Evolutionary conservation across 371 early-diverging fungal species (phyloP).

Genomic region (Mucor velutinosus): DNA sequence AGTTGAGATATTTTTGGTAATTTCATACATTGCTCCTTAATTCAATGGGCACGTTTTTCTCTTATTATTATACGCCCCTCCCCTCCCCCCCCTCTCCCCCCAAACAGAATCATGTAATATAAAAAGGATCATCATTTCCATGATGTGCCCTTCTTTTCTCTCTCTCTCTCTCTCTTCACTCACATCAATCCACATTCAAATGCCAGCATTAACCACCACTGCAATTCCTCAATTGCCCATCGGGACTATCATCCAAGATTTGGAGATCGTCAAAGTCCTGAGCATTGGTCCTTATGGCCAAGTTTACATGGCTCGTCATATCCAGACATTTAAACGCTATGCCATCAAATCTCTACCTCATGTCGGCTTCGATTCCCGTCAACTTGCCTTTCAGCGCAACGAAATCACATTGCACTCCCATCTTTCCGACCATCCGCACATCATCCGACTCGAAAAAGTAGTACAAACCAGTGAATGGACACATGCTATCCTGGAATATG

Average conservation of each 20-base stretch:
- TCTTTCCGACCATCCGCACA: conserved; percentile 70
- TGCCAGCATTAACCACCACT: background rate
- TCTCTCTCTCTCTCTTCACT: conserved; percentile 2
- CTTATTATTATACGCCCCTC: background rate
- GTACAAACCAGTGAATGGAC: conserved; percentile 60
- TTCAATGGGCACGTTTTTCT: background rate
- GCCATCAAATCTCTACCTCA: conserved; percentile 77
- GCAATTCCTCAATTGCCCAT: conserved; percentile 18
- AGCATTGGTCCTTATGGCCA: conserved; percentile 75
- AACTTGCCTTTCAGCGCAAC: conserved; percentile 63
- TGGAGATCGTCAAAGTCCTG: conserved; percentile 52
- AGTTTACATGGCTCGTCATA: conserved; percentile 61
- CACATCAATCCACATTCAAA: background rate
- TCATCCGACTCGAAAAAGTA: conserved; percentile 75
- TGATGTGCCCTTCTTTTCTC: background rate
- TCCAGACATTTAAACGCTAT: conserved; percentile 35
- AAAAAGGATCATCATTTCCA: conserved; percentile 2
- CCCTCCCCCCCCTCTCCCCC: background rate
- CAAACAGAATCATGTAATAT: conserved; percentile 2
- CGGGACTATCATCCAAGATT: conserved; percentile 39
- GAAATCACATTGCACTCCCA: conserved; percentile 77
- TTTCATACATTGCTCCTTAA: background rate
- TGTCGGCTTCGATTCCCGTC: conserved; percentile 53
- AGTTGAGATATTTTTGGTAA: background rate
- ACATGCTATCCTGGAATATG: conserved; percentile 77